Evolutionary conservation across 176 grass and related monocot species (phyloP), one percentile per base, ranked within the genome.

Genomic region (Hyparrhenia diplandra): DNA sequence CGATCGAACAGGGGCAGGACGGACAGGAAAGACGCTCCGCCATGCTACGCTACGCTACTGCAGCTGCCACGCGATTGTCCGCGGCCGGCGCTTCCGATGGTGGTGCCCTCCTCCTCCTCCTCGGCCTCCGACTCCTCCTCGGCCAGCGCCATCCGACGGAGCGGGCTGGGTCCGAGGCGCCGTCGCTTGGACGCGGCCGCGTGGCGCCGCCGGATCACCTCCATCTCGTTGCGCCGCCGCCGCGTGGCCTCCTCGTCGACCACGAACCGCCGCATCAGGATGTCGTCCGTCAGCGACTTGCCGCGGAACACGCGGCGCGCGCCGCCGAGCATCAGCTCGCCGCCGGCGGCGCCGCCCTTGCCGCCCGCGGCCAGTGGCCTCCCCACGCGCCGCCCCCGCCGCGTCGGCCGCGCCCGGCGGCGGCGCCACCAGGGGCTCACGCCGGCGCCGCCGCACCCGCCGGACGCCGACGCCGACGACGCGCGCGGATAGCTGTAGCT

Each of bases 401-500:
- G 2, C 23, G 47, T 86, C 77, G 0, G 49, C 30, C 23, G 83
- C 31, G 10, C 67, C 79, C 12, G 89, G 54, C 73, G 82, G 76
- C 20, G 88, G 78, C 8, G 83, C 83, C 88, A 89, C 83, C 67
- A 89, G 83, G 88, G 88, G 73, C 61, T 83, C 23, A 75, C 80
- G 64, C 32, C 17, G 75, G 29, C n/a, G n/a, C n/a, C 39, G 31
- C 75, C 31, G 86, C 67, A 74, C 28, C 82, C 77, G 40, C 82
- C 77, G 41, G 89, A 86, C 64, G 87, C 66, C 31, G 87, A 82
- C 14, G 82, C 73, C 64, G 89, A 94, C 23, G 92, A 92, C 5
- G 91, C 94, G 29, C 97, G 80, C 30, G 97, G 93, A 40, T 93
- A 95, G 76, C 96, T 93, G 78, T 91, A 95, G 87, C 96, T 99